Evolutionary conservation across 192 early-diverging fungal species (phyloP).

Genomic region (Backusella morwellensis): DNA sequence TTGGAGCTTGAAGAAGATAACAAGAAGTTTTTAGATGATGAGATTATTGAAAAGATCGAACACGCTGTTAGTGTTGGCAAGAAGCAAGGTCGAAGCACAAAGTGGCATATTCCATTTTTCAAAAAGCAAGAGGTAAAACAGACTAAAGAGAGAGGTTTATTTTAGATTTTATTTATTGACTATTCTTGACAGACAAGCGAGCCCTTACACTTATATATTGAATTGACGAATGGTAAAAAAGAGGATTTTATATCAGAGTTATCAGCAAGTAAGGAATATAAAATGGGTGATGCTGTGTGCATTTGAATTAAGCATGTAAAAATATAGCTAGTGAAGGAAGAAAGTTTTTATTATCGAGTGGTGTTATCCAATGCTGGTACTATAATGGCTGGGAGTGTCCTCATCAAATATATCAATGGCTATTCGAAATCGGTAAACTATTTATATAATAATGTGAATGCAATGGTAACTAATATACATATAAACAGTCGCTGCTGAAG

Average conservation of each 20-base stretch:
- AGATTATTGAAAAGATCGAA: slow-evolving; percentile 1
- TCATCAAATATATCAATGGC: not conserved
- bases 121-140: not conserved
- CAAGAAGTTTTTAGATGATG: not conserved
- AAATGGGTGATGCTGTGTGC: not conserved
- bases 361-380: slow-evolving; percentile 7
- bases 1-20: not conserved
- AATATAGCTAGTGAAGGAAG: not conserved
- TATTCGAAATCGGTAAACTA: slow-evolving; percentile 12
- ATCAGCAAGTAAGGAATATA: not conserved
- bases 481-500: not conserved
- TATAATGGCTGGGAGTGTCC: slow-evolving; percentile 16
- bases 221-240: not conserved
- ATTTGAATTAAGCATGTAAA: too few relatives aligned
- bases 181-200: not conserved
- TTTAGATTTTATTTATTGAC: not conserved
- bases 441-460: not conserved
- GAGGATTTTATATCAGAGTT: slow-evolving; percentile 1
- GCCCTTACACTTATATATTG: not conserved
- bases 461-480: not conserved
- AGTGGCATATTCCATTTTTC: slow-evolving; percentile 5
- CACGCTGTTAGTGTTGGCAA: not conserved
- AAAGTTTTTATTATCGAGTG: slow-evolving; percentile 9
- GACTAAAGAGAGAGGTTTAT: not conserved
- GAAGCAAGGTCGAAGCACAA: not conserved